These are phyloP conservation scores for Mortierella claussenii DNA, from an alignment of 192 early-diverging fungal species.

Conservation along the genomic window DNA sequence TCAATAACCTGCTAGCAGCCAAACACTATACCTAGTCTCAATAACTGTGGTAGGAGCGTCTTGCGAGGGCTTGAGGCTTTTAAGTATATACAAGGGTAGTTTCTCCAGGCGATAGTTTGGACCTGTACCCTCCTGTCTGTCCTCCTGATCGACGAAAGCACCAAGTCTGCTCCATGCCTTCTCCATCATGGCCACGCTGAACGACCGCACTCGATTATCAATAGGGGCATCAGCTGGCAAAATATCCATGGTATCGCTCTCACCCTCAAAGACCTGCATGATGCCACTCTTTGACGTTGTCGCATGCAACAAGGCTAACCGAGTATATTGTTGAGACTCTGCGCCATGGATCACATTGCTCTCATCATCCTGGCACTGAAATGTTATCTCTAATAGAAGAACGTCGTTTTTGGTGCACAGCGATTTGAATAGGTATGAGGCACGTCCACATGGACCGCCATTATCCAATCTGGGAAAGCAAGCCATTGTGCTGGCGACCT, in stretches of 20 bases:
- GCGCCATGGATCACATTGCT: neutral
- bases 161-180: slow-evolving; percentile 30
- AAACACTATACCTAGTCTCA: no score
- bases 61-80: neutral
- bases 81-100: slow-evolving; percentile 1
- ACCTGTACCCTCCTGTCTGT: neutral
- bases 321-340: neutral
- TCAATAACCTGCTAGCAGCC: no score
- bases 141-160: slow-evolving; percentile 19
- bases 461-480: slow-evolving; percentile 20
- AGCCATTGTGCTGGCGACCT: neutral
- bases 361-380: neutral
- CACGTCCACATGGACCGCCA: slow-evolving; percentile 11
- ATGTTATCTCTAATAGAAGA: slow-evolving; percentile 16
- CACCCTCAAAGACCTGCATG: slow-evolving; percentile 7
- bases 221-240: neutral
- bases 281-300: slow-evolving; percentile 1
- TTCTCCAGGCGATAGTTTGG: slow-evolving; percentile 5
- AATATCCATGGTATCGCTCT: neutral
- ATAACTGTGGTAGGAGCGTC: no score
- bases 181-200: slow-evolving; percentile 36
- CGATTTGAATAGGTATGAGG: slow-evolving; percentile 16
- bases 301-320: slow-evolving; percentile 7
- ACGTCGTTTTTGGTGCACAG: slow-evolving; percentile 14
- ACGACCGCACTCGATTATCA: neutral